Percentiles rank a stretch among this genome's conserved stretches.
Evolutionary conservation across 805 yeast species (phyloP).

Genomic region (Metschnikowia arizonensis): DNA sequence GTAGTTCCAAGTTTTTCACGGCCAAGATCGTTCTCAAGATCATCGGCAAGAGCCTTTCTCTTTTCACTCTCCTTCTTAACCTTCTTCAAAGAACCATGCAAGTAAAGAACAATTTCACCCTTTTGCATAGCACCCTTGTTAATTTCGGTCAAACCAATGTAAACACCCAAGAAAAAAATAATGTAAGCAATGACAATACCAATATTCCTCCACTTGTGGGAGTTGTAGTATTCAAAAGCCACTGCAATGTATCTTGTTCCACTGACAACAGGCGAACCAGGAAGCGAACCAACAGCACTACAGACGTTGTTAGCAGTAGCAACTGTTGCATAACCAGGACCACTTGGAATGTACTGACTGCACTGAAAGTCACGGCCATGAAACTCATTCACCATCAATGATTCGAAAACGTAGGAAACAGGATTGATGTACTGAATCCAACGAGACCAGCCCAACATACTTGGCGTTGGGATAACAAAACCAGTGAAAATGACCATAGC

Average conservation of each 20-base stretch:
- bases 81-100: constrained; percentile 41
- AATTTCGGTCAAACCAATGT: constrained; percentile 39
- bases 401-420: constrained; percentile 45
- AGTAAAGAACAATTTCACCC: constrained; percentile 33
- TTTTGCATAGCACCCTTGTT: constrained; percentile 44
- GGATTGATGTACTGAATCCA: constrained; percentile 44
- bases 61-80: constrained; percentile 34
- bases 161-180: constrained; percentile 36
- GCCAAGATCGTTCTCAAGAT: constrained; percentile 34
- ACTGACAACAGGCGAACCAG: constrained; percentile 49
- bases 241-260: constrained; percentile 56
- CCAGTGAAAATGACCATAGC: constrained; percentile 55
- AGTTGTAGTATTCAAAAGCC: constrained; percentile 48
- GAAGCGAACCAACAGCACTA: constrained; percentile 53
- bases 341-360: constrained; percentile 55
- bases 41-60: constrained; percentile 24
- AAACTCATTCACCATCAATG: constrained; percentile 64
- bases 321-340: constrained; percentile 46
- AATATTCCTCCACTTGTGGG: constrained; percentile 76
- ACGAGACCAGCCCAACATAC: constrained; percentile 29
- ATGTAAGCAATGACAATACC: constrained; percentile 60
- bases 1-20: constrained; percentile 26
- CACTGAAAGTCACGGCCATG: constrained; percentile 54
- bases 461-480: constrained; percentile 40
- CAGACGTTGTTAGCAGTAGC: constrained; percentile 46